Percentiles rank a stretch among this genome's conserved stretches.
Conservation (phyloP, 73 alveolate species). For the Blepharisma stoltei region DNA sequence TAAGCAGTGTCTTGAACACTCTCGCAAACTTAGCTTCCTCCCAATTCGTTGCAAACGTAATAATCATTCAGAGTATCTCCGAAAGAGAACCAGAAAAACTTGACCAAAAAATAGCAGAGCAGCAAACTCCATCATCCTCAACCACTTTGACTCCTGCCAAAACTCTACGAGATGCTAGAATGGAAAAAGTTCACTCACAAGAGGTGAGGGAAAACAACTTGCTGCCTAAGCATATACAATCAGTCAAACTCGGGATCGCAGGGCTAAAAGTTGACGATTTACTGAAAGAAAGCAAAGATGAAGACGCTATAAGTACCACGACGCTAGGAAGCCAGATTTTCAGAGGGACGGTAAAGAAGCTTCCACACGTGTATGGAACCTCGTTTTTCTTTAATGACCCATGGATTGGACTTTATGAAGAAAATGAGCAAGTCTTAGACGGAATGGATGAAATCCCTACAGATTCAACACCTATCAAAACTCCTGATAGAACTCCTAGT, state of each 20-base stretch:
- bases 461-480: background rate
- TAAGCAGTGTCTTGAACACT: slow-evolving; percentile 4
- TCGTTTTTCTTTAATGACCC: slow-evolving; percentile 24
- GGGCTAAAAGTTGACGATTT: slow-evolving; percentile 21
- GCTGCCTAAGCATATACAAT: slow-evolving; percentile 23
- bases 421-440: slow-evolving; percentile 4
- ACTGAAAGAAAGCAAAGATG: slow-evolving; percentile 11
- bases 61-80: slow-evolving; percentile 2
- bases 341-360: slow-evolving; percentile 28
- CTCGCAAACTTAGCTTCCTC: slow-evolving; percentile 21
- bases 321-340: slow-evolving; percentile 17
- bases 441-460: slow-evolving; percentile 8
- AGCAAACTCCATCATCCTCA: background rate
- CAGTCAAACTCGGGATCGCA: background rate
- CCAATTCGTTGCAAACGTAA: slow-evolving; percentile 23
- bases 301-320: background rate
- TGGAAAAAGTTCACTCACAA: slow-evolving; percentile 28
- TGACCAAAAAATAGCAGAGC: background rate
- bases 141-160: background rate
- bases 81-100: background rate
- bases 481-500: slow-evolving; percentile 1
- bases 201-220: slow-evolving; percentile 3
- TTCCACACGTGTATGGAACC: slow-evolving; percentile 9
- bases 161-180: slow-evolving; percentile 11
- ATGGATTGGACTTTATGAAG: slow-evolving; percentile 28